phyloP scores from a whole-genome alignment of 352 stramenopile genomes.

The Phytophthora pluvialis region DNA sequence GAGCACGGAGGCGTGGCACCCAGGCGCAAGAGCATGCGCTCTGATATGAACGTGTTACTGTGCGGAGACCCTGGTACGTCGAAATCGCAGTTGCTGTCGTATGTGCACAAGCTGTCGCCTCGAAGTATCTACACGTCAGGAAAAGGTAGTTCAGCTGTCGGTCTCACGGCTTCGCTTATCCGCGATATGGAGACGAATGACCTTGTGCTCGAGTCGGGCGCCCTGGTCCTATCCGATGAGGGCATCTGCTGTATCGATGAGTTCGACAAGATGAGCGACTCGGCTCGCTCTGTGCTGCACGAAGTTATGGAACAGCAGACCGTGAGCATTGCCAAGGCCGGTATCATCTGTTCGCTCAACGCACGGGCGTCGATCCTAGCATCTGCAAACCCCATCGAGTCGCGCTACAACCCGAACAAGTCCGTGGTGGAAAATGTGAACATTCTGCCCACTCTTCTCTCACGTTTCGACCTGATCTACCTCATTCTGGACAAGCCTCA shows the following conservation, averaged over 20 bases:
- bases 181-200: slow-evolving; percentile 98
- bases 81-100: slow-evolving; percentile 98
- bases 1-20: slow-evolving; percentile 47
- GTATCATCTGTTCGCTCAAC: slow-evolving; percentile 98
- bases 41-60: slow-evolving; percentile 99
- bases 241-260: slow-evolving; percentile 99
- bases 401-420: slow-evolving; percentile 98
- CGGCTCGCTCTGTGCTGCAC: slow-evolving; percentile 97
- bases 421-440: slow-evolving; percentile 99
- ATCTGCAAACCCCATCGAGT: slow-evolving; percentile 98
- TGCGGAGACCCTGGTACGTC: slow-evolving; percentile 98
- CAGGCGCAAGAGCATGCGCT: slow-evolving; percentile 82
- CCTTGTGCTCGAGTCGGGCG: slow-evolving; percentile 96
- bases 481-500: slow-evolving; percentile 98
- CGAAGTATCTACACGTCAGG: slow-evolving; percentile 99
- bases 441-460: slow-evolving; percentile 97
- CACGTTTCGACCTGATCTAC: slow-evolving; percentile 99
- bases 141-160: slow-evolving; percentile 97
- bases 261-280: slow-evolving; percentile 99
- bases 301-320: slow-evolving; percentile 99
- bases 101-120: slow-evolving; percentile 96
- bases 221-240: slow-evolving; percentile 97
- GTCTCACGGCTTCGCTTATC: slow-evolving; percentile 97
- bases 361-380: slow-evolving; percentile 98
- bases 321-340: slow-evolving; percentile 98